These are phyloP conservation scores for Citrullus colocynthis DNA, from an alignment of 306 rosid genomes.

Conservation along the genomic window DNA sequence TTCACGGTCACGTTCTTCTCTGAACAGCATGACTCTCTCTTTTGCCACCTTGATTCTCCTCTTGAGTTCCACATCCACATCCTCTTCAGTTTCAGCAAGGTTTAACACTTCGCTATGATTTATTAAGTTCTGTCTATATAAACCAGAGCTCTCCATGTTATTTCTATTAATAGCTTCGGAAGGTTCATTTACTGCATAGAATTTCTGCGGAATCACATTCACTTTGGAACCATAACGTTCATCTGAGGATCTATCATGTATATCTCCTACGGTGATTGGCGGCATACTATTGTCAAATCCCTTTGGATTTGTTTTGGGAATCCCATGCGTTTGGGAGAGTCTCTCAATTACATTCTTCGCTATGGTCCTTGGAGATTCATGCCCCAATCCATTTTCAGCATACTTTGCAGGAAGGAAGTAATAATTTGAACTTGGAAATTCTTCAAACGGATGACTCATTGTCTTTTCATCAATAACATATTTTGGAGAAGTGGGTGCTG, in stretches of 20 bases:
- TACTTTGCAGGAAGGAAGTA: conserved; percentile 42
- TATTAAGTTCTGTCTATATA: conserved; percentile 16
- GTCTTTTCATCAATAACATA: conserved; percentile 34
- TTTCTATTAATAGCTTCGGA: conserved; percentile 27
- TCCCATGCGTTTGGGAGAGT: conserved; percentile 53
- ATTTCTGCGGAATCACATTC: conserved; percentile 30
- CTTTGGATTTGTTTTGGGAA: conserved; percentile 31
- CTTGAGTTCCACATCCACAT: conserved; percentile 42
- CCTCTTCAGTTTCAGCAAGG: conserved; percentile 41
- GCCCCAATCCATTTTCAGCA: conserved; percentile 58
- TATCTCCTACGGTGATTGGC: conserved; percentile 70
- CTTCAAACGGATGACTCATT: conserved; percentile 55
- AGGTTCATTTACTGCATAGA: conserved; percentile 28
- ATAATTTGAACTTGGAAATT: conserved; percentile 36
- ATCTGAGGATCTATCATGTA: conserved; percentile 45
- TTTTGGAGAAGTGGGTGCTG: conserved; percentile 65
- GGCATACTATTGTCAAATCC: conserved; percentile 46
- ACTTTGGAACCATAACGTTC: conserved; percentile 31
- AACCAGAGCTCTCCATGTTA: conserved; percentile 23
- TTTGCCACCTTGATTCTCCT: conserved; percentile 66
- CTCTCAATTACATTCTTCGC: conserved; percentile 93
- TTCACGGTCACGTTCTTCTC: conserved; percentile 53
- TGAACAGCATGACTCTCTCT: conserved; percentile 56
- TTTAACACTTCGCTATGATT: conserved; percentile 24
- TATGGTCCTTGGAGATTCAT: conserved; percentile 72